Conservation (phyloP, 768 basidiomycete genomes). For the Boletales sp. region DNA sequence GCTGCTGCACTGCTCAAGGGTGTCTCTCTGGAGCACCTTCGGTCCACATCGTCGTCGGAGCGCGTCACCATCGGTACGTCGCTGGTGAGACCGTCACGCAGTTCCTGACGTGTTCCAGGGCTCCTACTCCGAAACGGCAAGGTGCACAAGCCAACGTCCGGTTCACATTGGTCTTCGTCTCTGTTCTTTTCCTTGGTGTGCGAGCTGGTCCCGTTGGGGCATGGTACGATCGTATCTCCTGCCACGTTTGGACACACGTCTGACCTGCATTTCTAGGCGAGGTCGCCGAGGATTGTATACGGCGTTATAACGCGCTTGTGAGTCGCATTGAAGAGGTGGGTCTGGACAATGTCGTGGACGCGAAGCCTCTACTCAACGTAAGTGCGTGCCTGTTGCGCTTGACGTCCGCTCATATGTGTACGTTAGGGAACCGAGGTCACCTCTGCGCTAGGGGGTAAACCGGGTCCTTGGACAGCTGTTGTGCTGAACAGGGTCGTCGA, state of each 20-base stretch:
- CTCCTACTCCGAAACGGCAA: constrained; percentile 61
- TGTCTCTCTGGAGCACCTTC: constrained; percentile 29
- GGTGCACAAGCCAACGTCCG: constrained; percentile 61
- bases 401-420: background rate
- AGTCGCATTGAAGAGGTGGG: constrained; percentile 56
- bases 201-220: constrained; percentile 59
- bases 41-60: constrained; percentile 41
- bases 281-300: constrained; percentile 46
- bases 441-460: constrained; percentile 48
- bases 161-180: constrained; percentile 67
- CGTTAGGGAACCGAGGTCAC: constrained; percentile 70
- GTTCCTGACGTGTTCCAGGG: constrained; percentile 38
- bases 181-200: constrained; percentile 72
- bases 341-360: constrained; percentile 59
- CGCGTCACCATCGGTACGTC: constrained; percentile 57
- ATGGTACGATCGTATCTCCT: constrained; percentile 22
- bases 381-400: constrained; percentile 25
- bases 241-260: constrained; percentile 20
- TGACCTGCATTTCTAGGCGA: constrained; percentile 33
- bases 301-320: constrained; percentile 64
- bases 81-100: background rate
- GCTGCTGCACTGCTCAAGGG: constrained; percentile 43
- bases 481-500: constrained; percentile 65
- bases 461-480: constrained; percentile 69
- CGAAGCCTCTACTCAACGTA: constrained; percentile 76